phyloP scores from a whole-genome alignment of 2,329 filamentous ascomycete genomes.

The Neopestalotiopsis sp. region DNA sequence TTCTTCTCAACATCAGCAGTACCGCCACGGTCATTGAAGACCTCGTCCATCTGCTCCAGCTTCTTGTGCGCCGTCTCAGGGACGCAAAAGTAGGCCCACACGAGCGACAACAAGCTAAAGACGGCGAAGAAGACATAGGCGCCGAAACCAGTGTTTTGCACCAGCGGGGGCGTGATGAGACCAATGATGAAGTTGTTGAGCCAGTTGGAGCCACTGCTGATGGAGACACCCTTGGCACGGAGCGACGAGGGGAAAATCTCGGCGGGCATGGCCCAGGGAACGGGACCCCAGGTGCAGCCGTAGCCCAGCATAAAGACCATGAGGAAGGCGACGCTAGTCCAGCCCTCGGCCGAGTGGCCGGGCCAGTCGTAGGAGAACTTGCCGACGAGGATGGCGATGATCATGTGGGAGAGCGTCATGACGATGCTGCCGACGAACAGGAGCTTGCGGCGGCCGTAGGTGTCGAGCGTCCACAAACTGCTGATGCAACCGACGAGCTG shows the following conservation, averaged over 20 bases:
- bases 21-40: slow-evolving; percentile 26
- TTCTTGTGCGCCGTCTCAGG: slow-evolving; percentile 62
- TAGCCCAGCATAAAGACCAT: slow-evolving; percentile 65
- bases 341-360: slow-evolving; percentile 51
- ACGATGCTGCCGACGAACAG: slow-evolving; percentile 48
- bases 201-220: slow-evolving; percentile 65
- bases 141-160: slow-evolving; percentile 53
- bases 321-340: slow-evolving; percentile 44
- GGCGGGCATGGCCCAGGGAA: slow-evolving; percentile 51
- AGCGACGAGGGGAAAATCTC: slow-evolving; percentile 68
- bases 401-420: slow-evolving; percentile 51
- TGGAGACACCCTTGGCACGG: slow-evolving; percentile 67
- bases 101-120: slow-evolving; percentile 60
- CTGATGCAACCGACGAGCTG: slow-evolving; percentile 50
- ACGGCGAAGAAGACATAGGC: slow-evolving; percentile 64
- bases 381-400: slow-evolving; percentile 60
- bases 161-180: slow-evolving; percentile 62
- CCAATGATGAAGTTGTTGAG: slow-evolving; percentile 65
- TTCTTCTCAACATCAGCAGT: slow-evolving; percentile 1
- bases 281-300: slow-evolving; percentile 60
- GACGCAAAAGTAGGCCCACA: slow-evolving; percentile 33
- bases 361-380: slow-evolving; percentile 55
- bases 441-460: slow-evolving; percentile 48
- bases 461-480: slow-evolving; percentile 53
- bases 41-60: slow-evolving; percentile 36